phyloP scores from a whole-genome alignment of 202 grass and related monocot species.

The Digitaria exilis region DNA sequence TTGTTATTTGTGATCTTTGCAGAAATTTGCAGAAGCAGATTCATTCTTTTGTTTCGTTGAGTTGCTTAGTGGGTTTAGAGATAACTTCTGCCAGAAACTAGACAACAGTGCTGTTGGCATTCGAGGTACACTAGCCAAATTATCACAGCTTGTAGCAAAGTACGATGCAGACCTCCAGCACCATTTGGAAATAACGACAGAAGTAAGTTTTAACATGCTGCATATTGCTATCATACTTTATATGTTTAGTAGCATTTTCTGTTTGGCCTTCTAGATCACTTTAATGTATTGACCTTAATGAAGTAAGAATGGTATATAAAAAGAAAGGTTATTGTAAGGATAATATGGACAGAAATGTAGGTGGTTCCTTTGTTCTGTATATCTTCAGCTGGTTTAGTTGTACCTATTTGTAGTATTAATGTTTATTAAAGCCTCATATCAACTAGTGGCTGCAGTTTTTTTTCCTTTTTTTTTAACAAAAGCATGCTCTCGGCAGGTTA shows the following conservation, averaged over 20 bases:
- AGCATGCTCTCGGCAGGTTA: conserved; percentile 60
- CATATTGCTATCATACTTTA: neutral
- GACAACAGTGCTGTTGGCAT: conserved; percentile 91
- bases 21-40: conserved; percentile 82
- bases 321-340: neutral
- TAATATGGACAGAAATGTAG: neutral
- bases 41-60: conserved; percentile 93
- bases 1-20: conserved; percentile 33
- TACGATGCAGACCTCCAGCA: conserved; percentile 76
- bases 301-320: neutral
- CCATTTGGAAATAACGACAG: conserved; percentile 79
- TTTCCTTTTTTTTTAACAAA: conserved; percentile 17
- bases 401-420: neutral
- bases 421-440: neutral
- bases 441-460: neutral
- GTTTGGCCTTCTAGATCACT: neutral
- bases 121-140: conserved; percentile 68
- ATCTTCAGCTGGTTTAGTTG: neutral
- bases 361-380: neutral
- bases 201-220: conserved; percentile 52
- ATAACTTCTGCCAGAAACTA: conserved; percentile 91
- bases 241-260: conserved; percentile 7
- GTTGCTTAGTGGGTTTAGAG: conserved; percentile 81
- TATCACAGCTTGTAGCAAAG: conserved; percentile 63
- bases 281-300: conserved; percentile 23